Evolutionary conservation across 148 eudicot genomes (phyloP), one percentile per base, ranked within the genome.

Genomic region (Fagopyrum tataricum): DNA sequence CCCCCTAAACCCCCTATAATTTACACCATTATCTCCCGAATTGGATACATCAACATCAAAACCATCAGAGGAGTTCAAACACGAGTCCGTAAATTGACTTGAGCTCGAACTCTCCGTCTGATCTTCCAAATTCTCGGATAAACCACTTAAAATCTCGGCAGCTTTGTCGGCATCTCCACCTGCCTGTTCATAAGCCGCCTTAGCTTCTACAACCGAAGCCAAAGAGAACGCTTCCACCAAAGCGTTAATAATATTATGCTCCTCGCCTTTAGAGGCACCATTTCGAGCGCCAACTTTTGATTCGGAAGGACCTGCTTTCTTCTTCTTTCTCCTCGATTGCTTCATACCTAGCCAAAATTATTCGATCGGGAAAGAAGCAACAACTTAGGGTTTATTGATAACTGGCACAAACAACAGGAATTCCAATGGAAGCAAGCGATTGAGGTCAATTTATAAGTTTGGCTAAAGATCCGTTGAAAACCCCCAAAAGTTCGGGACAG

Each of bases 161-260:
- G 98, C 96, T 72, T 79, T 86, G 71, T 76, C 82, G 0, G 79
- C 67, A 74, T 88, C 89, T 39, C 91, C 86, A 12, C 88, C 76
- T 0, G 90, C 87, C 64, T 85, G 88, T 42, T 69, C 76, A 73
- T 84, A 89, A 4, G 90, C 91, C 1, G 74, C 44, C 75, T 61
- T 56, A 13, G 83, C 97, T 80, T 95, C 94, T 10, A 88, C 88
- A 3, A 92, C 6, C 0, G 99, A 87, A 39, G 80, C 78, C 15
- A 87, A 82, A 37, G 79, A 79, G 79, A 95, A 91, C 2, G 87
- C 92, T 72, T 90, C 91, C 72, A 79, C 71, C 66, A 92, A 83
- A 76, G 73, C 70, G 20, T 76, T 76, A 26, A 90, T 51, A 21
- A 70, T 76, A 71, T 1, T 82, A 23, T 72, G 52, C 72, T 86